These are phyloP conservation scores for Ascosphaera apis DNA, from an alignment of 2,329 filamentous ascomycete genomes.

Conservation along the genomic window DNA sequence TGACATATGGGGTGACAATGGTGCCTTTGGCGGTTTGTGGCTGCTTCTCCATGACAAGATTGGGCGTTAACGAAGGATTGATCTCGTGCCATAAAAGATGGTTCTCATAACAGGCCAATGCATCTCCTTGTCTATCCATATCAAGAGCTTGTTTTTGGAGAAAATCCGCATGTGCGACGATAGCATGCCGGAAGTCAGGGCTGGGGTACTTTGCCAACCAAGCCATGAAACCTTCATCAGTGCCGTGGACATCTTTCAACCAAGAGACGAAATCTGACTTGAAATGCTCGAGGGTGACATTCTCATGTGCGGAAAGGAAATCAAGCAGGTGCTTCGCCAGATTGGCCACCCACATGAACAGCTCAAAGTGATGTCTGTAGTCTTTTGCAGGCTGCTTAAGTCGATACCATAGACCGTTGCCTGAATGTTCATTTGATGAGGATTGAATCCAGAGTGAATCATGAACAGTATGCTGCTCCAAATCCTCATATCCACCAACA, in stretches of 20 bases:
- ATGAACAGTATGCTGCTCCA: conserved; percentile 22
- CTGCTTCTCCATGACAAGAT: conserved; percentile 12
- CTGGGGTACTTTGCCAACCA: conserved; percentile 32
- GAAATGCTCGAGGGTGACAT: conserved; percentile 35
- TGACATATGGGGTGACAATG: conserved; percentile 46
- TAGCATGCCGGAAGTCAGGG: conserved; percentile 38
- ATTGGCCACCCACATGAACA: conserved; percentile 49
- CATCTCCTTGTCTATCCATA: conserved; percentile 15
- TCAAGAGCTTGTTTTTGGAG: conserved; percentile 40
- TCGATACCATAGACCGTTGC: conserved; percentile 36
- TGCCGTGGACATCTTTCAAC: conserved; percentile 25
- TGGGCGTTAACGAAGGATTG: conserved; percentile 11
- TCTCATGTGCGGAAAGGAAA: conserved; percentile 23
- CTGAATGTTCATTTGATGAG: conserved; percentile 8
- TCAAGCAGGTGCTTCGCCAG: conserved; percentile 51
- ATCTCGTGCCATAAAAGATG: conserved; percentile 34
- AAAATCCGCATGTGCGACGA: conserved; percentile 38
- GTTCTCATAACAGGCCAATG: conserved; percentile 4
- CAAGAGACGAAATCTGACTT: conserved; percentile 32
- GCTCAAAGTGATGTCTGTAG: conserved; percentile 37
- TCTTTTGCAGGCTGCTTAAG: conserved; percentile 31
- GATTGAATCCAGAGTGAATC: conserved; percentile 44
- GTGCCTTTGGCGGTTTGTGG: conserved; percentile 20
- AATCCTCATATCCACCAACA: conserved; percentile 40
- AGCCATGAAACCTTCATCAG: conserved; percentile 18